Conservation (phyloP, 2,329 filamentous ascomycete genomes). For the Penicillium sp. region DNA sequence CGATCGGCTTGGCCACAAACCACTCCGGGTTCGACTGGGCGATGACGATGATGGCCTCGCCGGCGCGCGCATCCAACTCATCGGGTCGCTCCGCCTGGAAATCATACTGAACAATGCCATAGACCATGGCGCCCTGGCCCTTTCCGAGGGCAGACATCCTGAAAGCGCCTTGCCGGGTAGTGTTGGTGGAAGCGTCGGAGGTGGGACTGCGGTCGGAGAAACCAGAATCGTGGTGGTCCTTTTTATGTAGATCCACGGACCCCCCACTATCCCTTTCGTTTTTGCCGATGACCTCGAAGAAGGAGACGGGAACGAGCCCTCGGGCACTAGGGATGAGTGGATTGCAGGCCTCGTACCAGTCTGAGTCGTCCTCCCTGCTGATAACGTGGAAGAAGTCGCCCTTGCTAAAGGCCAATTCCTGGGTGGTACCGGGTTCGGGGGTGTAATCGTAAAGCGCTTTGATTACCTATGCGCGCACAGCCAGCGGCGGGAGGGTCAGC, state of each 20-base stretch:
- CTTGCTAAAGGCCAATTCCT: constrained; percentile 87
- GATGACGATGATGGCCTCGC: constrained; percentile 97
- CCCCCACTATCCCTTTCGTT: constrained; percentile 86
- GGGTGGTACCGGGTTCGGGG: constrained; percentile 65
- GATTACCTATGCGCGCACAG: constrained; percentile 71
- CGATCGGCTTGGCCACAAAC: constrained; percentile 99
- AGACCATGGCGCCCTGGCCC: constrained; percentile 79
- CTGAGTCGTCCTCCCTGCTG: constrained; percentile 86
- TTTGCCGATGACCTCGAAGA: constrained; percentile 90
- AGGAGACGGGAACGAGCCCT: constrained; percentile 89
- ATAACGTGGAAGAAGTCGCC: constrained; percentile 99
- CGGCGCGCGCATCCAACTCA: constrained; percentile 90
- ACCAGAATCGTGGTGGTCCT: constrained; percentile 84
- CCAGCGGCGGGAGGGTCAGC: background rate
- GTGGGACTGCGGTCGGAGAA: constrained; percentile 66
- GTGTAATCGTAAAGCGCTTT: constrained; percentile 94
- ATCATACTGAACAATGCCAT: constrained; percentile 95
- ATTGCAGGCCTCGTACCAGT: constrained; percentile 99
- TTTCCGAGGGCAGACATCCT: constrained; percentile 56
- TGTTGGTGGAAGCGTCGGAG: constrained; percentile 35
- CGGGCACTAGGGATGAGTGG: constrained; percentile 80
- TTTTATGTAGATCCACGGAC: constrained; percentile 58
- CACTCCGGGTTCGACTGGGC: constrained; percentile 98
- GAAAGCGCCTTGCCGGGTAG: constrained; percentile 31
- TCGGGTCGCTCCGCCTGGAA: constrained; percentile 95